Conservation (phyloP, 257 asterid genomes). For the Fraxinus anomala region DNA sequence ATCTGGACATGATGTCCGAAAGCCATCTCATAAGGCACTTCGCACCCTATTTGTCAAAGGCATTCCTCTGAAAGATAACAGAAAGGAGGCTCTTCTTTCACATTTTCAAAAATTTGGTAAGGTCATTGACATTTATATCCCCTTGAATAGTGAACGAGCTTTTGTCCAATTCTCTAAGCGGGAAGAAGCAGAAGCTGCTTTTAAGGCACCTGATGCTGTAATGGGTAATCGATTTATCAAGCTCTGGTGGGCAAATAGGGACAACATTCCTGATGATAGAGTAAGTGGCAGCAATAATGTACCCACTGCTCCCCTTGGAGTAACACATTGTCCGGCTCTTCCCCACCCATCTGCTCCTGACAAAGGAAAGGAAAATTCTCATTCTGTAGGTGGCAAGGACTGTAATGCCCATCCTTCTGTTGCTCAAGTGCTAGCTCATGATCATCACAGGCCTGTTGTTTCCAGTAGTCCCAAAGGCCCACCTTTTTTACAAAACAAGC, state of each 20-base stretch:
- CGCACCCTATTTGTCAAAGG: slow-evolving; percentile 78
- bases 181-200: slow-evolving; percentile 92
- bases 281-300: slow-evolving; percentile 37
- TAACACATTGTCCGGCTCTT: slow-evolving; percentile 33
- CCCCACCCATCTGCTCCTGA: slow-evolving; percentile 39
- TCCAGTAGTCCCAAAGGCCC: slow-evolving; percentile 59
- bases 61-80: slow-evolving; percentile 86
- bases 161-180: slow-evolving; percentile 85
- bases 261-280: slow-evolving; percentile 68
- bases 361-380: slow-evolving; percentile 58
- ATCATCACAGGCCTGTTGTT: slow-evolving; percentile 43
- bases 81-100: slow-evolving; percentile 76
- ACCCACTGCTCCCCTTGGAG: slow-evolving; percentile 34
- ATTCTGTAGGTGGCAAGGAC: slow-evolving; percentile 41
- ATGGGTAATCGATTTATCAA: slow-evolving; percentile 97
- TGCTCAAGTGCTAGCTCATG: slow-evolving; percentile 39
- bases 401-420: slow-evolving; percentile 33
- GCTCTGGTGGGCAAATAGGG: slow-evolving; percentile 97
- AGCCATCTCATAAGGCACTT: slow-evolving; percentile 69
- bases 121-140: slow-evolving; percentile 77
- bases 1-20: slow-evolving; percentile 52
- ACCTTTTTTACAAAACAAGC: slow-evolving; percentile 68
- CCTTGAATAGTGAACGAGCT: slow-evolving; percentile 67
- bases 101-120: slow-evolving; percentile 94
- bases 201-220: slow-evolving; percentile 94